A percentile compares a stretch with the other conserved stretches of the same genome.
These are phyloP conservation scores for Clonostachys rosea DNA, from an alignment of 2,329 filamentous ascomycete genomes.

Conservation along the genomic window DNA sequence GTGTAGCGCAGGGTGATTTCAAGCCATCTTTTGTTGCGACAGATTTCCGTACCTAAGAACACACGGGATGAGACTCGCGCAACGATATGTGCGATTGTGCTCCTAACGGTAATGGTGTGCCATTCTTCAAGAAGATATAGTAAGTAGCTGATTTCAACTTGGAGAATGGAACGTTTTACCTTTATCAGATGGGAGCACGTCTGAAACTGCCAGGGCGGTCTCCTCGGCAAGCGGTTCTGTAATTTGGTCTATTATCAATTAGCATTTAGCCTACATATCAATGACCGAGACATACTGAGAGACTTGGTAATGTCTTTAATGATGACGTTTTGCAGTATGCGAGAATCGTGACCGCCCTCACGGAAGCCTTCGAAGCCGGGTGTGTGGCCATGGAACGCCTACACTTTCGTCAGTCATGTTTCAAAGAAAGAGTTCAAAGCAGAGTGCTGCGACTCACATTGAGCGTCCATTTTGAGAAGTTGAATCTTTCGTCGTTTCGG, in stretches of 20 bases:
- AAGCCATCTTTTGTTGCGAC: constrained; percentile 36
- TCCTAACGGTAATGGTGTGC: constrained; percentile 5
- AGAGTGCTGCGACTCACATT: background rate
- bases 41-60: constrained; percentile 25
- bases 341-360: background rate
- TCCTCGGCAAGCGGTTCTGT: background rate
- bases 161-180: background rate
- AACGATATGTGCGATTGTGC: constrained; percentile 6
- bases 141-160: background rate
- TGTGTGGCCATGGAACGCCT: background rate
- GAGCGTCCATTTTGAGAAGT: background rate
- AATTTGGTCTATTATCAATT: background rate
- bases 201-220: background rate
- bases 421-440: background rate
- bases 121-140: constrained; percentile 3
- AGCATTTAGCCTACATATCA: background rate
- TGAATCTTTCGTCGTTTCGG: background rate
- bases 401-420: background rate
- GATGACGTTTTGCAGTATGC: background rate
- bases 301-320: background rate
- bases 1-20: constrained; percentile 38
- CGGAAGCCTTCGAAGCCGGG: background rate
- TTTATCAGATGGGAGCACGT: background rate
- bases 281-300: background rate
- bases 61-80: constrained; percentile 17